A percentile compares a stretch with the other conserved stretches of the same genome.
These are phyloP conservation scores for Monilinia fructigena DNA, from an alignment of 2,329 filamentous ascomycete genomes.

Conservation along the genomic window DNA sequence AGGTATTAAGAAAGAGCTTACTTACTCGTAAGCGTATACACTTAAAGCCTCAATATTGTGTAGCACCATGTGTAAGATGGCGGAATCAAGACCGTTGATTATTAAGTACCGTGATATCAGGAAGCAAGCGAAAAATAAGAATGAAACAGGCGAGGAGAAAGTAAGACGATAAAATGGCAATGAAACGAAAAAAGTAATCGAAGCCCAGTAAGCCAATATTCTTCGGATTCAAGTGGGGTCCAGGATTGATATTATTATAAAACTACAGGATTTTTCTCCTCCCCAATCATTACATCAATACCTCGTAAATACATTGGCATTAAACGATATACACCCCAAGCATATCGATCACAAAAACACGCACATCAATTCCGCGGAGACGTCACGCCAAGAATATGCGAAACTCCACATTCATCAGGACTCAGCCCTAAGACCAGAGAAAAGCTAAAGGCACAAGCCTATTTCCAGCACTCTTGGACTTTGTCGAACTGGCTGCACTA, in stretches of 20 bases:
- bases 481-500: background rate
- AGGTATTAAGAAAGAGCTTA: background rate
- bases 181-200: background rate
- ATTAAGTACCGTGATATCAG: background rate
- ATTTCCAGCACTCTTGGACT: conserved; percentile 17
- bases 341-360: background rate
- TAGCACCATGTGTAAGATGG: background rate
- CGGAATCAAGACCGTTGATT: background rate
- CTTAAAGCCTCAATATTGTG: background rate
- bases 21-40: background rate
- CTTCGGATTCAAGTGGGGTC: background rate
- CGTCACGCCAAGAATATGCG: background rate
- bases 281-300: background rate
- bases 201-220: background rate
- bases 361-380: background rate
- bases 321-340: background rate
- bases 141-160: background rate
- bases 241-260: background rate
- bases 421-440: background rate
- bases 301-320: background rate
- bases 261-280: background rate
- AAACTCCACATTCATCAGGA: background rate
- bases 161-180: background rate
- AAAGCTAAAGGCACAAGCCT: conserved; percentile 7
- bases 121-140: background rate